Conservation (phyloP, 208 protist genomes). For the Lotmaria passim region DNA sequence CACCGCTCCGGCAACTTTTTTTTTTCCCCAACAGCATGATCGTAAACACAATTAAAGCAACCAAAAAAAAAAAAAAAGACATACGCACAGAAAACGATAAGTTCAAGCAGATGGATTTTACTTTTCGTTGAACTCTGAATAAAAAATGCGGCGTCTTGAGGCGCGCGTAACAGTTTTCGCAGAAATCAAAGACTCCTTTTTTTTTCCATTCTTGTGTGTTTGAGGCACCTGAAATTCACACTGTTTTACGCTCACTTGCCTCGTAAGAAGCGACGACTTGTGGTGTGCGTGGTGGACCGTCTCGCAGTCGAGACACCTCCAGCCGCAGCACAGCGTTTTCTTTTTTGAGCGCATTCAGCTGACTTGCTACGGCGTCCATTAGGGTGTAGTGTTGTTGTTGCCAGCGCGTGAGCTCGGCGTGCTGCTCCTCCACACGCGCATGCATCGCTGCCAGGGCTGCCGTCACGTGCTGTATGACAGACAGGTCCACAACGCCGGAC, state of each 20-base stretch:
- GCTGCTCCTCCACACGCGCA: constrained; percentile 40
- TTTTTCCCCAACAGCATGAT: no score
- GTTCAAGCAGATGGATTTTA: no score
- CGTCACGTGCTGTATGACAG: constrained; percentile 35
- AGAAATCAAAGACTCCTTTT: neutral
- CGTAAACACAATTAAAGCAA: no score
- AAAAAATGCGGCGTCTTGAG: no score
- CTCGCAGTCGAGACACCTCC: constrained; percentile 13
- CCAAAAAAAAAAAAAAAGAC: no score
- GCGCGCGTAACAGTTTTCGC: no score
- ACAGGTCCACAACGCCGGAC: neutral
- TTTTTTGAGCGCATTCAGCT: constrained; percentile 29
- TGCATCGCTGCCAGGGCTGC: constrained; percentile 38
- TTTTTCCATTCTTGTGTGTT: neutral
- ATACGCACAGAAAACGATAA: no score
- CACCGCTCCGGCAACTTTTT: no score
- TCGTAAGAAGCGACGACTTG: neutral
- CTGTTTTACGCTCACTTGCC: neutral
- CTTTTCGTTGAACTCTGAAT: no score
- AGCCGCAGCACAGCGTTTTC: constrained; percentile 19
- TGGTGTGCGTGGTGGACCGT: neutral
- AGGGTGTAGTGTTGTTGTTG: constrained; percentile 34
- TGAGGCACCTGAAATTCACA: no score
- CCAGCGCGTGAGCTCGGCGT: constrained; percentile 27
- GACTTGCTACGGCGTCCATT: constrained; percentile 34